These are phyloP conservation scores for Boletus huronensis DNA, from an alignment of 768 basidiomycete species.

Conservation along the genomic window DNA sequence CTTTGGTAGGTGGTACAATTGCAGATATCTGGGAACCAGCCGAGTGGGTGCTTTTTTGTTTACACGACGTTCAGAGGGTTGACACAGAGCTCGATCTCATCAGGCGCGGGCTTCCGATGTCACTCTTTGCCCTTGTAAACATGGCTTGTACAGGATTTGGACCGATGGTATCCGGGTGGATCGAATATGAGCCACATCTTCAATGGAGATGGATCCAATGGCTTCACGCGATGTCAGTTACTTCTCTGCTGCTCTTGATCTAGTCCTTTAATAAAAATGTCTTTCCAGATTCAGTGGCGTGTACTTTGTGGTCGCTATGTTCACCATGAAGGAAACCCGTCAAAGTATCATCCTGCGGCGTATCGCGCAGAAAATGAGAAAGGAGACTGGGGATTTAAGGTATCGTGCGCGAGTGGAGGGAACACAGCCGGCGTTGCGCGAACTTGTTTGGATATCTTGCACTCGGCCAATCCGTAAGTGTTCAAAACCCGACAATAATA, in stretches of 20 bases:
- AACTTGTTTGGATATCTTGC: slow-evolving; percentile 64
- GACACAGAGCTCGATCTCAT: neutral
- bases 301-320: slow-evolving; percentile 47
- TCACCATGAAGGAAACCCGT: slow-evolving; percentile 70
- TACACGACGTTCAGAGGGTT: neutral
- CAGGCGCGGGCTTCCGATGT: slow-evolving; percentile 74
- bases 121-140: slow-evolving; percentile 60
- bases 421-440: slow-evolving; percentile 49
- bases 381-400: slow-evolving; percentile 58
- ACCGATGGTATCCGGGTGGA: slow-evolving; percentile 61
- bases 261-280: neutral
- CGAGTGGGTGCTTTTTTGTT: slow-evolving; percentile 41
- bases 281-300: slow-evolving; percentile 45
- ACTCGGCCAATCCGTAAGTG: slow-evolving; percentile 66
- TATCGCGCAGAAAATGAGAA: slow-evolving; percentile 57
- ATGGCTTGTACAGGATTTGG: slow-evolving; percentile 63
- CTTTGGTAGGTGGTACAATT: slow-evolving; percentile 69
- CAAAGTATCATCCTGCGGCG: slow-evolving; percentile 63
- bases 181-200: slow-evolving; percentile 55
- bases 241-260: neutral
- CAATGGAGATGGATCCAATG: slow-evolving; percentile 84
- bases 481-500: neutral
- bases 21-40: slow-evolving; percentile 62
- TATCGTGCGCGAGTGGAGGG: slow-evolving; percentile 65
- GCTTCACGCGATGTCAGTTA: slow-evolving; percentile 62